phyloP scores from a whole-genome alignment of 805 yeast species.

The Spathaspora sp. region DNA sequence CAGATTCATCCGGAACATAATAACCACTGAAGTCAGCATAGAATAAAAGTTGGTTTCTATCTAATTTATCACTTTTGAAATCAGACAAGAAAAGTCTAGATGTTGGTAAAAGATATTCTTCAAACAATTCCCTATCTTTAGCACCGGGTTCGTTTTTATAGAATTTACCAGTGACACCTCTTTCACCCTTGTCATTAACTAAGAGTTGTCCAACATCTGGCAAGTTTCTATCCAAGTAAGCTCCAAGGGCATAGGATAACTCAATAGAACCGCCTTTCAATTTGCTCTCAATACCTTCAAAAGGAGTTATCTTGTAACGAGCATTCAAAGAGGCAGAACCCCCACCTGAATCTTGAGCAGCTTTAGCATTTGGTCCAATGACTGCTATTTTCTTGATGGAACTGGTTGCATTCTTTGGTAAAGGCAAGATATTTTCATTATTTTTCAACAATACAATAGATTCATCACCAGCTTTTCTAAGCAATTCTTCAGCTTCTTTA shows the following conservation, averaged over 20 bases:
- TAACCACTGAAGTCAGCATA: slow-evolving; percentile 43
- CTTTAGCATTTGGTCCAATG: slow-evolving; percentile 58
- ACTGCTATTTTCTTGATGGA: slow-evolving; percentile 35
- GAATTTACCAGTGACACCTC: slow-evolving; percentile 17
- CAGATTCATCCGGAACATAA: slow-evolving; percentile 44
- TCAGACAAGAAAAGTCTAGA: slow-evolving; percentile 18
- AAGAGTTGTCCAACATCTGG: slow-evolving; percentile 26
- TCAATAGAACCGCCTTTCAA: slow-evolving; percentile 19
- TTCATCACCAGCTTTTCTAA: slow-evolving; percentile 46
- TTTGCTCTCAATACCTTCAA: slow-evolving; percentile 40
- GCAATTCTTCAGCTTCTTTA: slow-evolving; percentile 39
- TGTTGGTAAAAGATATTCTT: slow-evolving; percentile 14
- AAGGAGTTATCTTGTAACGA: slow-evolving; percentile 46
- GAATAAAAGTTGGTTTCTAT: slow-evolving; percentile 19
- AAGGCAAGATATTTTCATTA: slow-evolving; percentile 44
- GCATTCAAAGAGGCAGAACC: slow-evolving; percentile 56
- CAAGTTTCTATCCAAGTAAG: slow-evolving; percentile 24
- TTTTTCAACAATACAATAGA: slow-evolving; percentile 56
- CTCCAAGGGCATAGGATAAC: slow-evolving; percentile 28
- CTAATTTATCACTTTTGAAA: slow-evolving; percentile 15
- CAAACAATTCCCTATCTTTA: slow-evolving; percentile 12
- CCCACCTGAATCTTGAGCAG: slow-evolving; percentile 53
- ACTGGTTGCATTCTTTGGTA: slow-evolving; percentile 19
- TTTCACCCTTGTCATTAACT: slow-evolving; percentile 18
- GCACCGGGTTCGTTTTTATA: slow-evolving; percentile 13